phyloP scores from a whole-genome alignment of 768 basidiomycete genomes.

The Phylloporus sp. region DNA sequence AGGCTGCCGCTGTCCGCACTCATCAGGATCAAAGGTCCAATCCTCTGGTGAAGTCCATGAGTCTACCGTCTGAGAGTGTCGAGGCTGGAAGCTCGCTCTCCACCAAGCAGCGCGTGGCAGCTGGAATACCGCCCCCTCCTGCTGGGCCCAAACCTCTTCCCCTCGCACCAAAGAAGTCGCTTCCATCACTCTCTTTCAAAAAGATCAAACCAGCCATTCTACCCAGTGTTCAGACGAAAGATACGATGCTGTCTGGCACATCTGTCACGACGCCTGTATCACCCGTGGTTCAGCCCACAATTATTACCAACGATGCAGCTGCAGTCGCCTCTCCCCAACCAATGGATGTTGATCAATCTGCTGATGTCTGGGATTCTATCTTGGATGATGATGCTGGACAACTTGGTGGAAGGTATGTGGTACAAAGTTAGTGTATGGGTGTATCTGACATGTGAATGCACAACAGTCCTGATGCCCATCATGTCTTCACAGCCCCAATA shows the following conservation, averaged over 20 bases:
- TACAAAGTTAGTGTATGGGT: background rate
- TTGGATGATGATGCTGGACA: slow-evolving; percentile 12
- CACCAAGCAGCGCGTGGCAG: slow-evolving; percentile 48
- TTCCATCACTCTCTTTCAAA: slow-evolving; percentile 40
- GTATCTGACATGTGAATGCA: background rate
- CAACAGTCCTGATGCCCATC: slow-evolving; percentile 8
- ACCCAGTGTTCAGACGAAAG: slow-evolving; percentile 12
- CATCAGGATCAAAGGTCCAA: slow-evolving; percentile 28
- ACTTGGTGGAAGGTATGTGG: slow-evolving; percentile 12
- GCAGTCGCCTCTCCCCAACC: slow-evolving; percentile 15
- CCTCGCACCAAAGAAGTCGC: slow-evolving; percentile 16
- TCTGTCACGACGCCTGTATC: slow-evolving; percentile 7
- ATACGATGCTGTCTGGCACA: background rate
- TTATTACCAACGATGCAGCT: background rate
- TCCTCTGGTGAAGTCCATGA: slow-evolving; percentile 32
- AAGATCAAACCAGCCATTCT: slow-evolving; percentile 30
- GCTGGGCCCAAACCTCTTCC: slow-evolving; percentile 33
- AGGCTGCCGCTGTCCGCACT: slow-evolving; percentile 16
- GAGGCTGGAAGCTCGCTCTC: slow-evolving; percentile 37
- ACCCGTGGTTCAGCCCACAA: slow-evolving; percentile 3
- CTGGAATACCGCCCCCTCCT: slow-evolving; percentile 34
- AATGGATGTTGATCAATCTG: slow-evolving; percentile 17
- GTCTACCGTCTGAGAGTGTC: slow-evolving; percentile 18
- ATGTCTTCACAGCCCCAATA: slow-evolving; percentile 1
- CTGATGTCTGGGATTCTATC: slow-evolving; percentile 11